Evolutionary conservation across 208 protist genomes (phyloP), one percentile per base, ranked within the genome.

Genomic region (Trypanosoma platydactyli): DNA sequence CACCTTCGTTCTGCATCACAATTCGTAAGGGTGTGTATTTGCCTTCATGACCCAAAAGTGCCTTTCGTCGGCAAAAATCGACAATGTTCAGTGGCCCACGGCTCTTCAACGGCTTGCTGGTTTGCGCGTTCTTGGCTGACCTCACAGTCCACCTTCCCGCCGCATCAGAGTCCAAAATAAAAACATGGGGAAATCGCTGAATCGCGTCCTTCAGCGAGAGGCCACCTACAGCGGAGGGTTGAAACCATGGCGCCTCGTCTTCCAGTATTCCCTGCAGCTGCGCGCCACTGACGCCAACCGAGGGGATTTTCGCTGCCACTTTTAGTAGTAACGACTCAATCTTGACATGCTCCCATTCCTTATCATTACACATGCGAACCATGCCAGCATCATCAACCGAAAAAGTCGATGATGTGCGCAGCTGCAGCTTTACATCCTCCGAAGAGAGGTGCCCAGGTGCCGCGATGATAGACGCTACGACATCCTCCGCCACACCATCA

Each of bases 181-280:
- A 78, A 22, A 90, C 54, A 30, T 84, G 38, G 0, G 83, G 81
- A 30, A 70, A 70, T 41, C 49, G 54, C 56, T 76, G 68, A 20
- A 93, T 63, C 12, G 77, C 83, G 46, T 93, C 83, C 49, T 76
- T 75, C 29, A 93, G 49, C 18, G 81, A 83, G 22, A 76, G 52
- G 0, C 77, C 81, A 0, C 84, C 81, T 9, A 82, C 65, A 6
- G 60, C 40, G 7, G 68, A 51, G 5, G 83, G 84, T 3, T 65
- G 58, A 46, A 93, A 88, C 11, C 66, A 53, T 1, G 83, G 87
- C 54, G 80, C 76, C 46, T 83, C 77, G 41, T 88, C 81, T 41
- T 88, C 76, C 22, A 90, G 24, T 12, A 93, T 61, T 1, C 75
- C 79, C 58, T 83, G 81, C 49, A 93, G 66, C 49, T 88, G 83